Conservation (phyloP, 2,329 filamentous ascomycete genomes). For the Hymenoscyphus fraxineus region DNA sequence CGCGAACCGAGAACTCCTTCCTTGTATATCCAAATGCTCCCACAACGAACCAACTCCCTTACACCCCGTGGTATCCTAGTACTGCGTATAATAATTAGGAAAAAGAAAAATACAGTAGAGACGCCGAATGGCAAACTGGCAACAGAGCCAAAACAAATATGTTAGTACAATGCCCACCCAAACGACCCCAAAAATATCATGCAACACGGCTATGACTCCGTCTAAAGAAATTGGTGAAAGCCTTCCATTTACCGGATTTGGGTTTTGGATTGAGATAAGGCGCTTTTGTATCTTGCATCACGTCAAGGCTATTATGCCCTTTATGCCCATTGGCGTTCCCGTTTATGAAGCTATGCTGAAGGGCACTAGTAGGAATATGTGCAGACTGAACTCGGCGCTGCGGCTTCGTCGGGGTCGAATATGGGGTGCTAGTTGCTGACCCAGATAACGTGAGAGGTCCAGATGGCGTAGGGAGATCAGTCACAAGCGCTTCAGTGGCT, state of each 20-base stretch:
- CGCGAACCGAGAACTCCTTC: slow-evolving; percentile 6
- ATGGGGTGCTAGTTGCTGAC: slow-evolving; percentile 18
- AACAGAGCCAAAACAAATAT: slow-evolving; percentile 1
- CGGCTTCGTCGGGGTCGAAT: slow-evolving; percentile 23
- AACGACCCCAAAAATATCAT: not conserved
- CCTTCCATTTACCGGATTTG: slow-evolving; percentile 29
- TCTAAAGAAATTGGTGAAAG: slow-evolving; percentile 29
- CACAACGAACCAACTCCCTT: not conserved
- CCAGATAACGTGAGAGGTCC: slow-evolving; percentile 13
- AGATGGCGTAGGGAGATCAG: slow-evolving; percentile 11
- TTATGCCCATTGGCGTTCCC: slow-evolving; percentile 12
- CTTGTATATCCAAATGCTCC: slow-evolving; percentile 6
- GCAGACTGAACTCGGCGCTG: slow-evolving; percentile 26
- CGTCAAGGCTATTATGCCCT: slow-evolving; percentile 10
- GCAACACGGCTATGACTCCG: slow-evolving; percentile 11
- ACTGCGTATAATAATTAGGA: not conserved
- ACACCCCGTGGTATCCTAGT: slow-evolving; percentile 10
- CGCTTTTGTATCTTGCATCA: not conserved
- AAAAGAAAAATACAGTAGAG: not conserved
- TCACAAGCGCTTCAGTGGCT: slow-evolving; percentile 11
- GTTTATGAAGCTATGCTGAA: slow-evolving; percentile 18
- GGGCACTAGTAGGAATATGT: slow-evolving; percentile 21
- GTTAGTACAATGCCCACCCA: slow-evolving; percentile 5
- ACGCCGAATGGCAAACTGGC: not conserved
- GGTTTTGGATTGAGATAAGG: slow-evolving; percentile 17